Evolutionary conservation across 2,329 filamentous ascomycete species (phyloP).

Genomic region (Chaetothyriales sp.): DNA sequence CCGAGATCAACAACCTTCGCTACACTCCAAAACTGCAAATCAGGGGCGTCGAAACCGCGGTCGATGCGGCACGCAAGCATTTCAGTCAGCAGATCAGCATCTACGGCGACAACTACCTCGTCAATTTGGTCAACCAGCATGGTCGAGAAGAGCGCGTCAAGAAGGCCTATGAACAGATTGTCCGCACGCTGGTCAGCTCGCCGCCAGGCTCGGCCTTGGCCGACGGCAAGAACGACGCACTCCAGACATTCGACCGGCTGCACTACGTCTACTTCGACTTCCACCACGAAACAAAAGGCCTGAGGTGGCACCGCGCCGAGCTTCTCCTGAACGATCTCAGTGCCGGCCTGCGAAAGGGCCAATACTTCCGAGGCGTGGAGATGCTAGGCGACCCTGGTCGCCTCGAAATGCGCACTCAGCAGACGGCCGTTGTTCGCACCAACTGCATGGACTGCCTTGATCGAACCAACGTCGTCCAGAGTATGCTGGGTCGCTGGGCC

Average conservation of each 20-base stretch:
- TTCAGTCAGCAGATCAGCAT: slow-evolving; percentile 86
- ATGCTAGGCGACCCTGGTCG: slow-evolving; percentile 61
- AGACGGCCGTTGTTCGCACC: slow-evolving; percentile 84
- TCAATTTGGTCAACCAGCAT: slow-evolving; percentile 94
- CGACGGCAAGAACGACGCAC: slow-evolving; percentile 58
- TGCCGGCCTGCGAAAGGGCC: slow-evolving; percentile 61
- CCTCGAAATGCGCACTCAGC: slow-evolving; percentile 65
- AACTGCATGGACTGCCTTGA: slow-evolving; percentile 99
- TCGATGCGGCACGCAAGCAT: slow-evolving; percentile 67
- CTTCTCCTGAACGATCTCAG: slow-evolving; percentile 71
- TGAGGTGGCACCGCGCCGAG: slow-evolving; percentile 84
- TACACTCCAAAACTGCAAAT: slow-evolving; percentile 88
- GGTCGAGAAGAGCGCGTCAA: slow-evolving; percentile 83
- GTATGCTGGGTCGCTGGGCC: slow-evolving; percentile 83
- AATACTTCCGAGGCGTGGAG: slow-evolving; percentile 87
- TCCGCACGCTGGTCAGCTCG: slow-evolving; percentile 58
- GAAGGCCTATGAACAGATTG: slow-evolving; percentile 83
- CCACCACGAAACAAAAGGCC: slow-evolving; percentile 90
- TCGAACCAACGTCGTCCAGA: slow-evolving; percentile 94
- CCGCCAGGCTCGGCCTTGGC: slow-evolving; percentile 53
- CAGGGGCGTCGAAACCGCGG: slow-evolving; percentile 65
- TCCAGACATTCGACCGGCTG: slow-evolving; percentile 66
- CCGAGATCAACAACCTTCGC: slow-evolving; percentile 82
- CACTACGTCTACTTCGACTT: slow-evolving; percentile 99
- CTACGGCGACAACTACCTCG: slow-evolving; percentile 93